Evolutionary conservation across 2,329 filamentous ascomycete species (phyloP).

Genomic region (Cadophora gregata): DNA sequence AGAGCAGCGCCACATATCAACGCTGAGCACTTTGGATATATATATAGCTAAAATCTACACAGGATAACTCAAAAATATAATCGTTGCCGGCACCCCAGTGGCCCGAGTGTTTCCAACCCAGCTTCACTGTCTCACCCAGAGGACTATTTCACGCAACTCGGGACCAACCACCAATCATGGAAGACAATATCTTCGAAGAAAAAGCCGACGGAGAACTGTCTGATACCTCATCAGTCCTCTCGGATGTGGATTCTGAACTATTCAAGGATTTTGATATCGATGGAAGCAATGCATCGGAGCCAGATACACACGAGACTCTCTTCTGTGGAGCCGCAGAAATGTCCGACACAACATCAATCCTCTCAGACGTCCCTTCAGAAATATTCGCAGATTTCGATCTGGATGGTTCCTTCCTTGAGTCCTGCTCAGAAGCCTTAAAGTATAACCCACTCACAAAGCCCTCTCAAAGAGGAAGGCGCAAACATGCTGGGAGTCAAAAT

Average conservation of each 20-base stretch:
- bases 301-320: background rate
- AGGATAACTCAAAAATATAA: too few species aligned
- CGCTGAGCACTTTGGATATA: too few species aligned
- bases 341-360: background rate
- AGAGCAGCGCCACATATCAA: background rate
- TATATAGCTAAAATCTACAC: too few species aligned
- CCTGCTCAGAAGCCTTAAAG: background rate
- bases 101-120: too few species aligned
- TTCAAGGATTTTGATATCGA: background rate
- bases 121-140: too few species aligned
- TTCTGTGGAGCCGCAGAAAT: background rate
- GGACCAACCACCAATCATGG: too few species aligned
- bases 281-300: too few species aligned
- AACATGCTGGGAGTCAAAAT: background rate
- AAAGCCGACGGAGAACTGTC: background rate
- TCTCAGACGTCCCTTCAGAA: background rate
- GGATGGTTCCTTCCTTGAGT: background rate
- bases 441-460: background rate
- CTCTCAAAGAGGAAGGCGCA: background rate
- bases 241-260: background rate
- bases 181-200: too few species aligned
- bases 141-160: too few species aligned
- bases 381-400: background rate
- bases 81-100: too few species aligned
- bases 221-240: background rate